phyloP scores from a whole-genome alignment of 1,284 basidiomycete genomes.

The Tilletia indica region DNA sequence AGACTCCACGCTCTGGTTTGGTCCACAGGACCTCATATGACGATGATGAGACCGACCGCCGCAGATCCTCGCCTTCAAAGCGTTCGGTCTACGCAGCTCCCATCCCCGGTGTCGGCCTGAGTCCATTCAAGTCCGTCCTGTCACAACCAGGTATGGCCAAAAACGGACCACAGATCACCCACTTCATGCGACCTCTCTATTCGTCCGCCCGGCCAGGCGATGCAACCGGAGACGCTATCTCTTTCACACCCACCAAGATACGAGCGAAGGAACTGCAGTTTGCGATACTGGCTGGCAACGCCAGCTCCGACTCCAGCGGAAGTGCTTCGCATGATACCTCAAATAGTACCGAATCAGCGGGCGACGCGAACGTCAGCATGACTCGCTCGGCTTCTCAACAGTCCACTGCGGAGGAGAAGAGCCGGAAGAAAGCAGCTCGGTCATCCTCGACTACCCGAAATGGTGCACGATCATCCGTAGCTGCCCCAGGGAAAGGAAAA shows the following conservation, averaged over 20 bases:
- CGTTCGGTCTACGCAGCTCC: neutral
- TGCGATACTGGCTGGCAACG: neutral
- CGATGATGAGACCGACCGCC: neutral
- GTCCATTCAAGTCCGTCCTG: constrained; percentile 8
- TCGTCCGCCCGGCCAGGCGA: constrained; percentile 8
- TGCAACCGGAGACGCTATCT: neutral
- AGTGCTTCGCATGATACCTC: neutral
- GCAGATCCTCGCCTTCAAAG: neutral
- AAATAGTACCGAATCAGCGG: neutral
- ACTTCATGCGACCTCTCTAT: neutral
- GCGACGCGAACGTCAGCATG: neutral
- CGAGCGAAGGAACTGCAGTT: neutral
- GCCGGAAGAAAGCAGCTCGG: neutral
- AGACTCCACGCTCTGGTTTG: neutral
- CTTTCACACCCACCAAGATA: constrained; percentile 13
- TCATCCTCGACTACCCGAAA: neutral
- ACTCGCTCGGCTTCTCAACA: too few species aligned
- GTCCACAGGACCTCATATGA: neutral
- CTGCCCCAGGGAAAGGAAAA: neutral
- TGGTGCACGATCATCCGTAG: neutral
- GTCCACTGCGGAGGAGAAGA: too few species aligned
- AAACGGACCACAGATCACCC: neutral
- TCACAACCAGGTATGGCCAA: neutral
- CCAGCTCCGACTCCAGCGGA: neutral
- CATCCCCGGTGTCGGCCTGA: neutral